Evolutionary conservation across 495 filamentous ascomycete genomes (phyloP).

Genomic region (Aspergillus nidulans): DNA sequence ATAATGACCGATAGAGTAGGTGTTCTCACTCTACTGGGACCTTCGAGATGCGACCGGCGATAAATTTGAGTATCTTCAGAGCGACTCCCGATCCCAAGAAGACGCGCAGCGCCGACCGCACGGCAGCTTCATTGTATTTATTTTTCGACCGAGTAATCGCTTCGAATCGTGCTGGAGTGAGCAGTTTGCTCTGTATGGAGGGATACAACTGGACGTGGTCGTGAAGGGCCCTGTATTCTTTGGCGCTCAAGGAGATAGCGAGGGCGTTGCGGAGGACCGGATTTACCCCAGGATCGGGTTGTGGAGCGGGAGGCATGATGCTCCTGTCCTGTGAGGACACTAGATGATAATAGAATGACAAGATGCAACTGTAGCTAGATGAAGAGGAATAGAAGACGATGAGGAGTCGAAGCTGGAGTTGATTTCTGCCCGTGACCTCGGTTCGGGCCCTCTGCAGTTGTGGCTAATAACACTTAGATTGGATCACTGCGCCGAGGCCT

Average conservation of each 20-base stretch:
- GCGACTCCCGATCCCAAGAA: slow-evolving; percentile 65
- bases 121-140: slow-evolving; percentile 74
- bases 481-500: too few species aligned
- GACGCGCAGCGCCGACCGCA: slow-evolving; percentile 70
- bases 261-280: slow-evolving; percentile 62
- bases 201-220: slow-evolving; percentile 64
- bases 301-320: slow-evolving; percentile 16
- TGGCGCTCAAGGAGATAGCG: slow-evolving; percentile 75
- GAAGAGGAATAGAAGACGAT: neutral
- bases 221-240: slow-evolving; percentile 80
- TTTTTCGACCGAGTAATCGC: slow-evolving; percentile 49
- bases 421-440: slow-evolving; percentile 23
- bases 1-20: neutral
- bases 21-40: slow-evolving; percentile 25
- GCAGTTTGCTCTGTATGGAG: slow-evolving; percentile 54
- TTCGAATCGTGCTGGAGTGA: slow-evolving; percentile 51
- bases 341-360: neutral
- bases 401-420: neutral
- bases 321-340: neutral
- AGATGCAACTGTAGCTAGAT: neutral
- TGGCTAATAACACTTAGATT: neutral
- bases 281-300: slow-evolving; percentile 16
- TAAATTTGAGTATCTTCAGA: slow-evolving; percentile 63
- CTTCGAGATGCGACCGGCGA: slow-evolving; percentile 45
- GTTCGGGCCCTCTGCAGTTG: slow-evolving; percentile 4